Percentiles rank a stretch among this genome's conserved stretches.
Evolutionary conservation across 2,329 filamentous ascomycete species (phyloP).

Genomic region (Sporothrix curviconia): DNA sequence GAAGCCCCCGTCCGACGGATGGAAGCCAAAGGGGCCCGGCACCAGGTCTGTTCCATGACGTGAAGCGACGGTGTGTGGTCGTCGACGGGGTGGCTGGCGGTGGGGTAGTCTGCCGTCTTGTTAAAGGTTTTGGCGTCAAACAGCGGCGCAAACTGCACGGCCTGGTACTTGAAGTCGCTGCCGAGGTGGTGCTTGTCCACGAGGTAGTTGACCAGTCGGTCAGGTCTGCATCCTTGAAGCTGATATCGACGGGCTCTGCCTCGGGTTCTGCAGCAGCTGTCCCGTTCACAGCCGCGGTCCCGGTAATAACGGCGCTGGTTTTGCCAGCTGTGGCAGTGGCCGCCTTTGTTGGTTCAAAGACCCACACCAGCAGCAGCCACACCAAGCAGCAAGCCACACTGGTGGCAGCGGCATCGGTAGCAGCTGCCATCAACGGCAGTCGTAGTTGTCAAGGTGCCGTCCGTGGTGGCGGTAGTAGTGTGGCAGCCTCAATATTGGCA

Average conservation of each 20-base stretch:
- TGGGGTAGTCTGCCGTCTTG: neutral
- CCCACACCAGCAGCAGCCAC: no score
- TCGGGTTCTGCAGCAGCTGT: neutral
- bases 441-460: no score
- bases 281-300: no score
- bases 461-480: no score
- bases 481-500: no score
- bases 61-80: constrained; percentile 11
- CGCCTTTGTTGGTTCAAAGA: no score
- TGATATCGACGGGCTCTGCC: neutral
- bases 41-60: neutral
- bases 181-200: constrained; percentile 23
- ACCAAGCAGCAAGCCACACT: no score
- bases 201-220: constrained; percentile 23
- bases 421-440: no score
- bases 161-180: constrained; percentile 20
- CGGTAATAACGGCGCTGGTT: no score
- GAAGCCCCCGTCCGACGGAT: no score
- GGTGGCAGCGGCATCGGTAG: no score
- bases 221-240: neutral
- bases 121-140: neutral
- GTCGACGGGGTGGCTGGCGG: constrained; percentile 18
- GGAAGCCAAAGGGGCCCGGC: neutral
- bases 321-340: no score
- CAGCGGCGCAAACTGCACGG: neutral